Evolutionary conservation across 306 rosid species (phyloP).

Genomic region (Quercus cerris): DNA sequence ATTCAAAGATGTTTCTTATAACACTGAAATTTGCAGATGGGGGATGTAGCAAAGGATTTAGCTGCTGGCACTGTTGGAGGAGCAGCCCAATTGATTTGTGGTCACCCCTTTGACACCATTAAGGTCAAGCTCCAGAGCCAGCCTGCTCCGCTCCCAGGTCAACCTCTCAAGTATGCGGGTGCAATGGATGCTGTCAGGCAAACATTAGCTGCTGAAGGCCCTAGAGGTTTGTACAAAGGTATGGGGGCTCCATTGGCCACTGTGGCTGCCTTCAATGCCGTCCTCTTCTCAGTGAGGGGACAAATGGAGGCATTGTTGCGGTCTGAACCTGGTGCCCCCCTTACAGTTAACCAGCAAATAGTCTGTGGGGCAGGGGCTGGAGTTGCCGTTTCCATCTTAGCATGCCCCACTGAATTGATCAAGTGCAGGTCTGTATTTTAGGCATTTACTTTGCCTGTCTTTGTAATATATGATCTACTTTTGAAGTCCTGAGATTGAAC

Average conservation of each 20-base stretch:
- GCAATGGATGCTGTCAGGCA: constrained; percentile 94
- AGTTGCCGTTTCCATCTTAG: constrained; percentile 84
- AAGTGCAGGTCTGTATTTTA: constrained; percentile 74
- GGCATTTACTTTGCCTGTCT: constrained; percentile 3
- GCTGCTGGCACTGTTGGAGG: constrained; percentile 93
- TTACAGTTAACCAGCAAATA: constrained; percentile 70
- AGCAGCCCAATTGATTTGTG: constrained; percentile 79
- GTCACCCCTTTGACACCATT: constrained; percentile 96
- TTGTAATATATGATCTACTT: not conserved
- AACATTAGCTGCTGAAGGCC: constrained; percentile 90
- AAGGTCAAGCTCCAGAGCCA: constrained; percentile 99
- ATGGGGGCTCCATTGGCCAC: constrained; percentile 99
- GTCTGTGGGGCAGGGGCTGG: constrained; percentile 94
- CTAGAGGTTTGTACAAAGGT: constrained; percentile 91
- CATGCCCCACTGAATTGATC: constrained; percentile 92
- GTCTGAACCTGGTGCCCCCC: constrained; percentile 73
- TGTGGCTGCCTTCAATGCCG: constrained; percentile 93
- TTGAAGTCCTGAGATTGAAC: not conserved
- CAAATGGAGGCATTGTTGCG: constrained; percentile 73
- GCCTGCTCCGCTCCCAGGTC: constrained; percentile 83
- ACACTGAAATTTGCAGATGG: constrained; percentile 55
- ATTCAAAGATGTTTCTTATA: not conserved
- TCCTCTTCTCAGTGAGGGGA: constrained; percentile 86
- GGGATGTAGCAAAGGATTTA: constrained; percentile 88
- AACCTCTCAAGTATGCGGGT: constrained; percentile 68